Evolutionary conservation across 2,329 filamentous ascomycete species (phyloP), one percentile per base, ranked within the genome.

Genomic region (Cladosporium sp.): DNA sequence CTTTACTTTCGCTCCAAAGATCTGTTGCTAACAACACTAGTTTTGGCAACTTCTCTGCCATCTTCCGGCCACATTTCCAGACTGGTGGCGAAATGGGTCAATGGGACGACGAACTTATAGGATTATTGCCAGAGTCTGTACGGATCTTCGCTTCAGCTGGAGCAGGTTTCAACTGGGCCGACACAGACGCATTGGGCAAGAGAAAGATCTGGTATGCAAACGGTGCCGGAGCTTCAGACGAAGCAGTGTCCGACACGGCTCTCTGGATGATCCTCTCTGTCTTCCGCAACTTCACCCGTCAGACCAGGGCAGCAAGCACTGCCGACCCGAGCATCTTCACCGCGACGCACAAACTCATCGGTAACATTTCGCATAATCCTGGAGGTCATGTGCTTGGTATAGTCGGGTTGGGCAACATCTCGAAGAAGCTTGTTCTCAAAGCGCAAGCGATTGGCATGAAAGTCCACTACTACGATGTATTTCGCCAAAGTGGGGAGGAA

Each of bases 231-330:
- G 83, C 85, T 0, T 83, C 83, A 20, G 82, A 82, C 13, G 85
- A 88, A 59, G 80, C 84, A 1, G 84, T 88, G 2, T 84, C 85
- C 43, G 85, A 88, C 64, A 80, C 86, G 54, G 80, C 83, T n/a
- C 72, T 86, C 30, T 82, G 81, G 58, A 77, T 85, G 58, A 78
- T 89, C 57, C 78, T 89, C 41, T 78, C 79, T 6, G 82, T 80
- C 15, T 89, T 87, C 69, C 81, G 85, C 42, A 75, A 79, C 40
- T 75, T 88, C 9, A 74, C 79, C 1, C 86, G 83, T 78, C 82
- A 78, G 55, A 76, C 79, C 45, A 60, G 72, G 2, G 78, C 81
- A 2, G 81, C 82, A 0, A 65, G 73, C 2, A 70, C 72, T 2
- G 61, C 67, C 7, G 67, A 72, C 49, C 60, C 72, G 0, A 53